phyloP scores from a whole-genome alignment of 768 basidiomycete species.

The Galerina sulciceps region DNA sequence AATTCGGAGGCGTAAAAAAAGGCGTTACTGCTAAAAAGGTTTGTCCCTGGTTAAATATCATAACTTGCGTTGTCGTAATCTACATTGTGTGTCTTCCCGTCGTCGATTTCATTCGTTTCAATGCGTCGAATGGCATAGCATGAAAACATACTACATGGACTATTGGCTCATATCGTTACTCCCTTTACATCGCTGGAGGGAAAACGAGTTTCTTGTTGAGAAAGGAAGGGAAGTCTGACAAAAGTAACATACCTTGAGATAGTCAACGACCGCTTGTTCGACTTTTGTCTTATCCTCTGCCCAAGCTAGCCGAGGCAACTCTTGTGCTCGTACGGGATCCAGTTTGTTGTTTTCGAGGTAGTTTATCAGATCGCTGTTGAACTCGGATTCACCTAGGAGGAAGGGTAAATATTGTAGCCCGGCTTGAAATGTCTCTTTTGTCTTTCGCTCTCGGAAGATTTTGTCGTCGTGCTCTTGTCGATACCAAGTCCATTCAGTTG shows the following conservation, averaged over 20 bases:
- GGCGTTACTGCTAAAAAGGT: no score
- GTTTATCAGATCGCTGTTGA: conserved; percentile 15
- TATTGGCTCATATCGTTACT: no score
- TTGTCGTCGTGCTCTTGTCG: conserved; percentile 29
- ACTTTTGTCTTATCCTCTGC: conserved; percentile 28
- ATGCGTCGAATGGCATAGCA: no score
- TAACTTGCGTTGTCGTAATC: no score
- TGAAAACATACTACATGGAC: no score
- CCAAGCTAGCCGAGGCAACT: conserved; percentile 27
- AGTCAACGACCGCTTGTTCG: conserved; percentile 21
- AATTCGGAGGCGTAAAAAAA: no score
- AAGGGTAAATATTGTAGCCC: conserved; percentile 28
- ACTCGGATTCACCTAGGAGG: conserved; percentile 19
- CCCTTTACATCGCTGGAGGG: no score
- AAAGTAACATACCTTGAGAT: conserved; percentile 17
- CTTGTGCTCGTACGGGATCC: conserved; percentile 27
- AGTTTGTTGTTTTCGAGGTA: conserved; percentile 21
- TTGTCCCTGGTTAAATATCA: no score
- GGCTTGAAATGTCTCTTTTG: conserved; percentile 31
- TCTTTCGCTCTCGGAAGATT: conserved; percentile 27
- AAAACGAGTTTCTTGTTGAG: no score
- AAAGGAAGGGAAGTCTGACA: no score
- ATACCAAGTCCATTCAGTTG: conserved; percentile 31
- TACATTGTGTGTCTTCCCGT: no score
- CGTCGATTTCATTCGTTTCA: no score